These are phyloP conservation scores for Fusarium anguioides DNA, from an alignment of 2,329 filamentous ascomycete genomes.

Conservation along the genomic window DNA sequence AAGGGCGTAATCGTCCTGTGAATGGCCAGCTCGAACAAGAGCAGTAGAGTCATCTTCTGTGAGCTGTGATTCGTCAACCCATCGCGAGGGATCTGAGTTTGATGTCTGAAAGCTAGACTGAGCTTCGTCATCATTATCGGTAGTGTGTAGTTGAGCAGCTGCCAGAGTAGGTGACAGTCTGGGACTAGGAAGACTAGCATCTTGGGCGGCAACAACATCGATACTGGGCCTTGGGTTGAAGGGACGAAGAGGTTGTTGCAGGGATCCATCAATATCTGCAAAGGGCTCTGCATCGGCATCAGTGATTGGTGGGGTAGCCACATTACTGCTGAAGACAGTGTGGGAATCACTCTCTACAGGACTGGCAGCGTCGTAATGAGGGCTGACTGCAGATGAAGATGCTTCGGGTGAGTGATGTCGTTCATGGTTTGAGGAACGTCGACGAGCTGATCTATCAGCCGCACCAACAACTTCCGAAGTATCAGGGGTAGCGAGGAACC, in stretches of 20 bases:
- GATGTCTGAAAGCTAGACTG: conserved; percentile 49
- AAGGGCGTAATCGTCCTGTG: conserved; percentile 43
- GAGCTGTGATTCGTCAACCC: conserved; percentile 57
- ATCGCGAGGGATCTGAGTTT: conserved; percentile 47
- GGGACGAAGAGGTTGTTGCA: conserved; percentile 59
- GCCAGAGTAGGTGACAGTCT: conserved; percentile 92
- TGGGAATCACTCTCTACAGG: conserved; percentile 66
- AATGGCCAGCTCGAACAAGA: conserved; percentile 39
- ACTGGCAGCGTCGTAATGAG: conserved; percentile 61
- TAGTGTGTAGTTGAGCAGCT: conserved; percentile 66
- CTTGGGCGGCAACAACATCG: conserved; percentile 79
- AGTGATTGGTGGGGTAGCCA: conserved; percentile 79
- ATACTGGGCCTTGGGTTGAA: conserved; percentile 65
- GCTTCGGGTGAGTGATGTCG: conserved; percentile 59
- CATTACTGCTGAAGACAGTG: conserved; percentile 70
- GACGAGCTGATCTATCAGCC: conserved; percentile 52
- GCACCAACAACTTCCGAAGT: conserved; percentile 58
- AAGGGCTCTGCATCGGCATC: conserved; percentile 76
- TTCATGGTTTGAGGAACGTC: conserved; percentile 56
- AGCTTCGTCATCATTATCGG: conserved; percentile 57
- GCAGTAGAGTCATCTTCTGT: conserved; percentile 48
- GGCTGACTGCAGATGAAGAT: conserved; percentile 52
- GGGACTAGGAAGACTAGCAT: conserved; percentile 93
- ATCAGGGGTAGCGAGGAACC: conserved; percentile 68
- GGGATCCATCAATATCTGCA: conserved; percentile 61